Conservation (phyloP, 352 stramenopile species). For the Pythium monospermum region DNA sequence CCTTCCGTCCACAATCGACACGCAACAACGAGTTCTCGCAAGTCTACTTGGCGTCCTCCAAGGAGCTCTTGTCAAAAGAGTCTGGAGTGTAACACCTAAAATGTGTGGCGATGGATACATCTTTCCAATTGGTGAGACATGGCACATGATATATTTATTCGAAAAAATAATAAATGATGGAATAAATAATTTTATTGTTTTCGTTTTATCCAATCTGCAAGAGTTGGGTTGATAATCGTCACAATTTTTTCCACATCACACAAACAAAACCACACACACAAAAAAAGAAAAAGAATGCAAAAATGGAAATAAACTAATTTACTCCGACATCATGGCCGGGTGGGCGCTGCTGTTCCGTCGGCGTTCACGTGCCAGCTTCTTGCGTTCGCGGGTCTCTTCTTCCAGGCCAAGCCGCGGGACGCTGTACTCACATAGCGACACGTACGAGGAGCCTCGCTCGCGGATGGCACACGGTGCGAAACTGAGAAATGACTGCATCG, state of each 20-base stretch:
- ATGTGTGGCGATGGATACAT: conserved; percentile 1
- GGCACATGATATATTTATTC: background rate
- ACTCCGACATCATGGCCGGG: conserved; percentile 44
- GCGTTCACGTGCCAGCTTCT: conserved; percentile 62
- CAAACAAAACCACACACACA: background rate
- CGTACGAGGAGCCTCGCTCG: conserved; percentile 73
- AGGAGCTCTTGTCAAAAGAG: conserved; percentile 66
- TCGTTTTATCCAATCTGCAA: too few relatives aligned
- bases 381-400: conserved; percentile 67
- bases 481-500: conserved; percentile 51
- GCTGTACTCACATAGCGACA: conserved; percentile 72
- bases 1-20: conserved; percentile 35
- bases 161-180: background rate
- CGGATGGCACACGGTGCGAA: conserved; percentile 46
- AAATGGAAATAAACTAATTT: conserved; percentile 26
- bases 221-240: too few relatives aligned
- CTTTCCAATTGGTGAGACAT: background rate
- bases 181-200: too few relatives aligned
- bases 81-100: conserved; percentile 23
- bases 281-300: conserved; percentile 1
- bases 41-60: conserved; percentile 60
- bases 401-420: conserved; percentile 61
- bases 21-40: conserved; percentile 64
- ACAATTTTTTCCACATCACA: conserved; percentile 4
- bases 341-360: conserved; percentile 72